A percentile compares a stretch with the other conserved stretches of the same genome.
These are phyloP conservation scores for Naganishia randhawae DNA, from an alignment of 768 basidiomycete species.

Conservation along the genomic window DNA sequence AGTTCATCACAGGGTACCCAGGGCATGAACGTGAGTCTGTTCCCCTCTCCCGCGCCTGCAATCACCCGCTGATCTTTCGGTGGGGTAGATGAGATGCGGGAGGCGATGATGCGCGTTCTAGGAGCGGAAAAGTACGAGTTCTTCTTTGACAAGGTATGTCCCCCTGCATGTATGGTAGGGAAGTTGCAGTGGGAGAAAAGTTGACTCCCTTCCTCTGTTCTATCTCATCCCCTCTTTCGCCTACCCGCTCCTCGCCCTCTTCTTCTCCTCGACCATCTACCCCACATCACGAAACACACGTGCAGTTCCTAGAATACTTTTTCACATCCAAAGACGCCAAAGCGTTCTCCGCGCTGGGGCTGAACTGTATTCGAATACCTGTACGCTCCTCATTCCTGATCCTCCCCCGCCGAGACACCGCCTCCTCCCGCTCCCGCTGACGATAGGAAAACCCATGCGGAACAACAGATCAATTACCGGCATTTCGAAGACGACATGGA, in stretches of 20 bases:
- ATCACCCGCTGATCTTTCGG: background rate
- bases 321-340: conserved; percentile 71
- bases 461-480: conserved; percentile 36
- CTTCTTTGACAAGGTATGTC: conserved; percentile 74
- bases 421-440: background rate
- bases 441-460: no score
- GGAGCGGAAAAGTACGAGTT: conserved; percentile 64
- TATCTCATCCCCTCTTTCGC: background rate
- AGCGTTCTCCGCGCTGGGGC: conserved; percentile 71
- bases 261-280: background rate
- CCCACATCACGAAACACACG: no score
- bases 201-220: background rate
- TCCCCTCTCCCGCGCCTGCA: background rate
- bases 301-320: conserved; percentile 75
- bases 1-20: conserved; percentile 59
- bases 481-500: conserved; percentile 64
- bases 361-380: conserved; percentile 67
- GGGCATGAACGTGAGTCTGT: conserved; percentile 63
- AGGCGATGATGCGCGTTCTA: conserved; percentile 62
- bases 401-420: background rate
- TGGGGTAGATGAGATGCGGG: conserved; percentile 58
- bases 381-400: conserved; percentile 10
- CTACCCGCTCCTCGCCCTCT: background rate
- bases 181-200: no score
- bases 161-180: no score